phyloP scores from a whole-genome alignment of 805 yeast genomes.

The Phaffomyces opuntiae region DNA sequence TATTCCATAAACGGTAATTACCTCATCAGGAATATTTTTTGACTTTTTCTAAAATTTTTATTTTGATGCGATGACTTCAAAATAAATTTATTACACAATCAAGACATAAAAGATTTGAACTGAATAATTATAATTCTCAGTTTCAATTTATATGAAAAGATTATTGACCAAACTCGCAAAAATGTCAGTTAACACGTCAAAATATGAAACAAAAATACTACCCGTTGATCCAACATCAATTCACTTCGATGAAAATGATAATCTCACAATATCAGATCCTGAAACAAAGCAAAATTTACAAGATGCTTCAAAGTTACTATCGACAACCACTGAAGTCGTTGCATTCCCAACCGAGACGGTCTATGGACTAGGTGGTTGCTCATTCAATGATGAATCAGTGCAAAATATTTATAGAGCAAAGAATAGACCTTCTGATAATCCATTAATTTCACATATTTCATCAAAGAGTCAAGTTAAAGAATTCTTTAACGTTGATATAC shows the following conservation, averaged over 20 bases:
- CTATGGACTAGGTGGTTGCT: slow-evolving; percentile 90
- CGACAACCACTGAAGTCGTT: slow-evolving; percentile 50
- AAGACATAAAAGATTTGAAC: no score
- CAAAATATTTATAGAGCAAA: slow-evolving; percentile 77
- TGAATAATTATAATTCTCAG: no score
- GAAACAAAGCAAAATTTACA: slow-evolving; percentile 42
- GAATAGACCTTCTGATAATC: slow-evolving; percentile 93
- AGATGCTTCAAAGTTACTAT: slow-evolving; percentile 53
- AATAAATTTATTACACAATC: no score
- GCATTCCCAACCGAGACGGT: slow-evolving; percentile 98
- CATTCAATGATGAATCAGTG: slow-evolving; percentile 68
- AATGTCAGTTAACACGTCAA: slow-evolving; percentile 1
- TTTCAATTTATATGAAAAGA: background rate
- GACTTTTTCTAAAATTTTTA: no score
- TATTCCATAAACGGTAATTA: no score
- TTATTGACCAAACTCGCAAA: background rate
- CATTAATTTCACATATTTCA: slow-evolving; percentile 84
- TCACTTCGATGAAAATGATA: slow-evolving; percentile 13
- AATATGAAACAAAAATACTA: slow-evolving; percentile 14
- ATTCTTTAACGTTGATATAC: slow-evolving; percentile 50
- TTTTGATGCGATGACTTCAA: background rate
- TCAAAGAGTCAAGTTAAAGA: slow-evolving; percentile 65
- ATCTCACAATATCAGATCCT: slow-evolving; percentile 43
- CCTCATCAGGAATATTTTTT: no score
- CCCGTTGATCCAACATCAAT: slow-evolving; percentile 18